Percentiles rank a stretch among this genome's conserved stretches.
These are phyloP conservation scores for Candida sithepensis DNA, from an alignment of 805 yeast genomes.

Conservation along the genomic window DNA sequence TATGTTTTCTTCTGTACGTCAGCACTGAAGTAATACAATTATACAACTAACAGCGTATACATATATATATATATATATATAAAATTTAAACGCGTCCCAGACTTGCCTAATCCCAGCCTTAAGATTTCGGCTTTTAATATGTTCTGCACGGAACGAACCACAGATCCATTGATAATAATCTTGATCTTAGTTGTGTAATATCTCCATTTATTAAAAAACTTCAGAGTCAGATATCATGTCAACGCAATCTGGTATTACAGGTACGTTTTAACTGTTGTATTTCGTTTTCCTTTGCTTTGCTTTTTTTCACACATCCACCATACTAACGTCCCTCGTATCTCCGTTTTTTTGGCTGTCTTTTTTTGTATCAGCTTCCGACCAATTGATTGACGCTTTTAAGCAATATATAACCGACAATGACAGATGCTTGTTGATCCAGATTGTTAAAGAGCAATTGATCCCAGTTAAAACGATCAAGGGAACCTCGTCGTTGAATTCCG, in stretches of 20 bases:
- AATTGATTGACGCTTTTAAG: slow-evolving; percentile 44
- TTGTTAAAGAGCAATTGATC: slow-evolving; percentile 29
- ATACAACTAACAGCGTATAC: too few species aligned
- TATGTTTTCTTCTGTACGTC: too few species aligned
- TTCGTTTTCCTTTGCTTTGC: slow-evolving; percentile 8
- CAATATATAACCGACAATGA: slow-evolving; percentile 32
- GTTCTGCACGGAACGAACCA: too few species aligned
- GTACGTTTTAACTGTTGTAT: slow-evolving; percentile 22
- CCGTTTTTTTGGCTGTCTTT: too few species aligned
- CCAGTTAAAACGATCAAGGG: slow-evolving; percentile 33
- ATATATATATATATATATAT: too few species aligned
- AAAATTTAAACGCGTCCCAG: too few species aligned
- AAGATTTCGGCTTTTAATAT: too few species aligned
- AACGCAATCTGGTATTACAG: slow-evolving; percentile 58
- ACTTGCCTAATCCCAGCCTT: too few species aligned
- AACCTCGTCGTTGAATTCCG: slow-evolving; percentile 29
- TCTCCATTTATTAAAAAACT: not conserved
- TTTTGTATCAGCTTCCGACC: slow-evolving; percentile 33
- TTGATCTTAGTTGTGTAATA: not conserved
- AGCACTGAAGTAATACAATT: too few species aligned
- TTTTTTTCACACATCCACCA: not conserved
- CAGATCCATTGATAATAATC: too few species aligned
- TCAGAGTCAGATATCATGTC: slow-evolving; percentile 42
- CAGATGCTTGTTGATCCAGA: slow-evolving; percentile 28
- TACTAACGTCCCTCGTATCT: slow-evolving; percentile 4